These are phyloP conservation scores for Dacryopinax spathularia DNA, from an alignment of 768 basidiomycete genomes.

Conservation along the genomic window DNA sequence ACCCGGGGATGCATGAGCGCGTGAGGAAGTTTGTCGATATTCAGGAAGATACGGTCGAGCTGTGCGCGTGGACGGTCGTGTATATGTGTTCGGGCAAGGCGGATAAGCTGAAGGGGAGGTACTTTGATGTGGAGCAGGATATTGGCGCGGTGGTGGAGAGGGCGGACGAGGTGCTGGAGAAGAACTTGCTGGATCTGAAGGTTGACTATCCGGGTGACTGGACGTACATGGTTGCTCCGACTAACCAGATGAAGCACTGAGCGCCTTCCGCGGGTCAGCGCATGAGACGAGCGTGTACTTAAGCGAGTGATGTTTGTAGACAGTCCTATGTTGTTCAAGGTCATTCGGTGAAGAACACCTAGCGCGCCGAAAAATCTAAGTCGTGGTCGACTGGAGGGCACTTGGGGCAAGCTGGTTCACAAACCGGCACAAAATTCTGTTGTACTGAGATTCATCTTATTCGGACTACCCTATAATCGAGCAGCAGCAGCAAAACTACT, in stretches of 20 bases:
- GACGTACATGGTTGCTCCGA: neutral
- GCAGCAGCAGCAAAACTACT: too few species aligned
- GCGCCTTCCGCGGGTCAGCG: too few species aligned
- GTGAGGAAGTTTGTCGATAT: neutral
- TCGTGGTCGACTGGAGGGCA: too few species aligned
- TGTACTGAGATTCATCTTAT: too few species aligned
- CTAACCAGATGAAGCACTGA: slow-evolving; percentile 1
- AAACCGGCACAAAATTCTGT: too few species aligned
- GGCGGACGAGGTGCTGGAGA: neutral
- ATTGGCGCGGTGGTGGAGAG: neutral
- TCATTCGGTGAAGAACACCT: too few species aligned
- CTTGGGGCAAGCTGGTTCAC: too few species aligned
- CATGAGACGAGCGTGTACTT: too few species aligned
- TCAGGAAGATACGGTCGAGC: neutral
- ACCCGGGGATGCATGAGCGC: neutral
- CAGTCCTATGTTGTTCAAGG: too few species aligned
- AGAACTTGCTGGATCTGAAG: neutral
- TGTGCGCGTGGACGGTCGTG: slow-evolving; percentile 2
- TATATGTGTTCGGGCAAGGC: neutral
- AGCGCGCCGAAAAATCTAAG: too few species aligned
- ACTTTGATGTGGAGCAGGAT: slow-evolving; percentile 1
- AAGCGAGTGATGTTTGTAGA: too few species aligned
- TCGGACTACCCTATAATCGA: too few species aligned
- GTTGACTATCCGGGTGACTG: neutral
- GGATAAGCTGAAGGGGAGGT: neutral